A percentile compares a stretch with the other conserved stretches of the same genome.
Evolutionary conservation across 495 filamentous ascomycete genomes (phyloP).

Genomic region (Polyplosphaeria fusca): DNA sequence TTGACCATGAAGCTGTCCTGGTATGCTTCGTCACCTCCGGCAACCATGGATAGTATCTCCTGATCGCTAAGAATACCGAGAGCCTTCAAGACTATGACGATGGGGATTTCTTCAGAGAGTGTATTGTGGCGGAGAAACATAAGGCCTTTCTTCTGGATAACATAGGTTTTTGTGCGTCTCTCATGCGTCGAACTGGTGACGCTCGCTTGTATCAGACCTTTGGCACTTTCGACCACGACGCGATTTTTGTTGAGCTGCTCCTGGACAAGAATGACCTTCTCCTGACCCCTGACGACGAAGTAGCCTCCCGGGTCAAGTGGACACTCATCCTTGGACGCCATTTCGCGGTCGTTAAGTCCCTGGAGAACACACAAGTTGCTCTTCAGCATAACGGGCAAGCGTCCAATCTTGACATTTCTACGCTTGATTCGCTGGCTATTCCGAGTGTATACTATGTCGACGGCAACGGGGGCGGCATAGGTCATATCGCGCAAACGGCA

Average conservation of each 20-base stretch:
- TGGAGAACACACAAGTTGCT: slow-evolving; percentile 86
- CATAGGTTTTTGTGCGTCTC: slow-evolving; percentile 95
- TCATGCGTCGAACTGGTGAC: slow-evolving; percentile 92
- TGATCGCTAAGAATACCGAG: slow-evolving; percentile 91
- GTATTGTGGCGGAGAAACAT: slow-evolving; percentile 91
- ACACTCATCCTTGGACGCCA: slow-evolving; percentile 88
- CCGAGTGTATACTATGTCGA: slow-evolving; percentile 82
- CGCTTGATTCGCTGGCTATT: slow-evolving; percentile 67
- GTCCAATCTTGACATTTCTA: slow-evolving; percentile 72
- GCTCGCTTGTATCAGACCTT: slow-evolving; percentile 87
- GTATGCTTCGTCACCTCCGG: slow-evolving; percentile 77
- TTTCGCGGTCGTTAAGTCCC: slow-evolving; percentile 73
- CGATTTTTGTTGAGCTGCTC: slow-evolving; percentile 98
- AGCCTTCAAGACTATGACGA: slow-evolving; percentile 86
- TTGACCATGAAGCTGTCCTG: slow-evolving; percentile 93
- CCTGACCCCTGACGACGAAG: slow-evolving; percentile 80
- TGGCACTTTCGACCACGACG: slow-evolving; percentile 93
- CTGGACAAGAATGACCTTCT: slow-evolving; percentile 97
- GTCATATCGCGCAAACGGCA: slow-evolving; percentile 93
- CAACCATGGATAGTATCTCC: slow-evolving; percentile 85
- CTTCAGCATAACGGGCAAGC: slow-evolving; percentile 93
- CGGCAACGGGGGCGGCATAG: slow-evolving; percentile 86
- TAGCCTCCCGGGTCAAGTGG: slow-evolving; percentile 95
- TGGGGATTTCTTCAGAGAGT: slow-evolving; percentile 84
- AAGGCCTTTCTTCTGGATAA: slow-evolving; percentile 84